Percentiles rank a stretch among this genome's conserved stretches.
Conservation (phyloP, 2,329 filamentous ascomycete species). For the Penicillium sp. region DNA sequence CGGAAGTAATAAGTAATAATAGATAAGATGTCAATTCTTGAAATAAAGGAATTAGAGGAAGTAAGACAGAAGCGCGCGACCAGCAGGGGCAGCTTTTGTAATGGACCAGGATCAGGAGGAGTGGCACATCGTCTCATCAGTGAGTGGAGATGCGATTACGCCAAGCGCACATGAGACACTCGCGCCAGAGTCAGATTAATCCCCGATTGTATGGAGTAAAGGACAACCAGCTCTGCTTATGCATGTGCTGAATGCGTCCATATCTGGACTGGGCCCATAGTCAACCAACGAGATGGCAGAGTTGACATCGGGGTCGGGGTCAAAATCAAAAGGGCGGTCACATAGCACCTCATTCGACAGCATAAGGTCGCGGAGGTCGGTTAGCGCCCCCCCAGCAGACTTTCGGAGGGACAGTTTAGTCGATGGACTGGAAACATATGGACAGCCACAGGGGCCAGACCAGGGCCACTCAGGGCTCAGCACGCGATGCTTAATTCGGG, state of each 20-base stretch:
- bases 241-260: not conserved
- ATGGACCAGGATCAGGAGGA: constrained; percentile 15
- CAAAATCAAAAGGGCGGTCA: not conserved
- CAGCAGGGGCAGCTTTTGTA: constrained; percentile 5
- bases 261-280: constrained; percentile 2
- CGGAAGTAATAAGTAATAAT: constrained; percentile 12
- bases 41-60: constrained; percentile 8
- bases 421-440: not conserved
- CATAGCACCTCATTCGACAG: not conserved
- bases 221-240: not conserved
- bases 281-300: constrained; percentile 2
- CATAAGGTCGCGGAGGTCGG: not conserved
- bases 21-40: constrained; percentile 15
- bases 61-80: constrained; percentile 6
- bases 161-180: constrained; percentile 22
- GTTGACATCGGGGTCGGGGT: not conserved
- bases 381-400: constrained; percentile 11
- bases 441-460: constrained; percentile 1
- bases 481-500: constrained; percentile 25
- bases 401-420: not conserved
- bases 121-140: constrained; percentile 16
- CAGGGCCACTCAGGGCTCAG: constrained; percentile 7
- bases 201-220: not conserved
- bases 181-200: not conserved
- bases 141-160: constrained; percentile 20